Evolutionary conservation across 441 rosid genomes (phyloP), one percentile per base, ranked within the genome.

Genomic region (Lepidium campestre): DNA sequence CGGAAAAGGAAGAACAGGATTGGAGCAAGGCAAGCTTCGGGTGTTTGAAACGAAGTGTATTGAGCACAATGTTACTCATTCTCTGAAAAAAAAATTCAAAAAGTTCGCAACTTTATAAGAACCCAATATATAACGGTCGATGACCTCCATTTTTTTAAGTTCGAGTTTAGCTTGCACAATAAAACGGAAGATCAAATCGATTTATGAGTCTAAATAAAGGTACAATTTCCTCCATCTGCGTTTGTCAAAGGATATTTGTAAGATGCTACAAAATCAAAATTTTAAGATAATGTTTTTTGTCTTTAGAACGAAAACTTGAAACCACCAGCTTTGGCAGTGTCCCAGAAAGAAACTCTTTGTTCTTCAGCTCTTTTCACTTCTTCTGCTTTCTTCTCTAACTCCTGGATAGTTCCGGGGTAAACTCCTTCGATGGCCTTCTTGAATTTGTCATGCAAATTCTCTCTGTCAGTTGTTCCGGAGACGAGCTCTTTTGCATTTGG

Each of bases 401-500:
- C 76, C 20, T 84, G 68, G 11, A 89, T 83, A 4, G 85, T 82
- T 68, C 92, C 89, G 0, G 96, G 97, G 77, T 77, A 78, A 18
- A 63, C 66, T 47, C 77, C 75, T 73, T 94, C 92, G 3, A 82
- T 76, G 42, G 93, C 91, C 35, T 75, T 84, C 80, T 69, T 81
- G 68, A 91, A 91, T 67, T 94, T 94, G 15, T 85, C 85, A 18
- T 91, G 81, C 73, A 94, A 74, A 70, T 91, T 91, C 58, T 78
- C 87, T 40, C 94, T 80, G 75, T 93, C 99, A 22, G 36, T 76
- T 40, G 97, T 90, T 66, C 98, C 98, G 1, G 98, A 93, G 41
- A 93, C 96, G 1, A 93, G 88, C 23, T 75, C 82, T 19, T 81
- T 78, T 1, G 98, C 97, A 75, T 93, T 91, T 0, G 98, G 97